Evolutionary conservation across 768 basidiomycete genomes (phyloP).

Genomic region (Auriscalpium orientale): DNA sequence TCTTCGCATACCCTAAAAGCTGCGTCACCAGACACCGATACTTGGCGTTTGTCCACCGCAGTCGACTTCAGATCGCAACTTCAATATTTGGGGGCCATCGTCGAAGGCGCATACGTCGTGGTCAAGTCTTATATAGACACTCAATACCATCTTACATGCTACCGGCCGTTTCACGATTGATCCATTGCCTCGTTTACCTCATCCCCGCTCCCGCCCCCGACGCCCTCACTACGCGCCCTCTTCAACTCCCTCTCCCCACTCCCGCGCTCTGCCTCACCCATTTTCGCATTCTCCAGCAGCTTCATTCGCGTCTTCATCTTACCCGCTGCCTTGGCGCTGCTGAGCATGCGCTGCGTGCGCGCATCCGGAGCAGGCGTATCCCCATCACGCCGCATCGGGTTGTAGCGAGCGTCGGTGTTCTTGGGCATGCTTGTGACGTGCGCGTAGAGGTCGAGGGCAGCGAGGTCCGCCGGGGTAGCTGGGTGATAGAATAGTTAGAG

Average conservation of each 20-base stretch:
- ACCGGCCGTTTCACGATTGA: no score
- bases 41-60: no score
- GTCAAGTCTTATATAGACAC: no score
- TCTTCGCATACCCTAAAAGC: no score
- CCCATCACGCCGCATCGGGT: slow-evolving; percentile 29
- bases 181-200: no score
- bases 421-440: slow-evolving; percentile 56
- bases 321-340: slow-evolving; percentile 11
- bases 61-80: no score
- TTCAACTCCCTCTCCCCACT: slow-evolving; percentile 1
- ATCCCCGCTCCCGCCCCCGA: no score
- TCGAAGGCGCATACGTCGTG: no score
- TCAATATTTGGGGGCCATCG: no score
- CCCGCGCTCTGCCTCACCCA: not conserved
- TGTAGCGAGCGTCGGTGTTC: slow-evolving; percentile 37
- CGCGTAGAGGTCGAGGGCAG: slow-evolving; percentile 52
- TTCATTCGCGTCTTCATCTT: slow-evolving; percentile 18
- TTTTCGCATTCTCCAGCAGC: slow-evolving; percentile 4
- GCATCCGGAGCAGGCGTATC: slow-evolving; percentile 9
- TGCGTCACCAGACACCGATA: no score
- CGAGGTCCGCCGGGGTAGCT: slow-evolving; percentile 45
- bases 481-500: not conserved
- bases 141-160: no score
- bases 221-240: not conserved
- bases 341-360: not conserved